Evolutionary conservation across 768 basidiomycete species (phyloP), one percentile per base, ranked within the genome.

Genomic region (Lentinula guzmanii): DNA sequence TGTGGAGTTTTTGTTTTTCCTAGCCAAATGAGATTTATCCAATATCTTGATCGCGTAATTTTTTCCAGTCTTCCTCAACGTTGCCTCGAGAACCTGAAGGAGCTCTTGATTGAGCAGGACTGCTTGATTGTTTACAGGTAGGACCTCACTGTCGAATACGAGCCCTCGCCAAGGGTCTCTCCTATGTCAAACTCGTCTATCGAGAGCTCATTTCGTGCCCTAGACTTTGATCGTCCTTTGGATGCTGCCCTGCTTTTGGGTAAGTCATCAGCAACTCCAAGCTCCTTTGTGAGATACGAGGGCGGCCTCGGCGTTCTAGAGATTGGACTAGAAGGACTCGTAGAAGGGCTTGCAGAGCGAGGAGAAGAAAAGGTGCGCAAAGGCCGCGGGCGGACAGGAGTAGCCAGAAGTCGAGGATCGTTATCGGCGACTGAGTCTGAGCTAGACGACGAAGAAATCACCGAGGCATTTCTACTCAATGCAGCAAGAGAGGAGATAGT

Each of bases 1-100:
- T 31, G 89, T 89, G 31, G 82, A 79, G 68, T 86, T 82, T 71
- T 91, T 91, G 69, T 90, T 86, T 68, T 91, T 87, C 70, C 86
- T 82, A 60, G 86, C 82, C 54, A 95, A 79, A 69, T 93, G 90
- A 42, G 80, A 83, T 78, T 95, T 95, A 74, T 93, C 90, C 56
- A 94, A 79, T 15, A 91, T 83, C 73, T 93, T 92, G 68, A 91
- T 80, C 3, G 91, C 90, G 68, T 89, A 91, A 52, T 82, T 75
- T 61, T 87, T 82, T 18, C 84, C 80, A 15, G 86, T 86, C 43
- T 77, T 71, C 39, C 77, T 71, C 61, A 85, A 77, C 42, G 76
- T 80, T 50, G 79, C 87, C 34, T 76, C 76, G 71, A 82, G 80
- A 39, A 87, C 89, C 89, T 89, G 67, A 54, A 6, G 52, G 52